A percentile compares a stretch with the other conserved stretches of the same genome.
phyloP scores from a whole-genome alignment of 2,329 filamentous ascomycete species.

The Apiospora malaysiana region DNA sequence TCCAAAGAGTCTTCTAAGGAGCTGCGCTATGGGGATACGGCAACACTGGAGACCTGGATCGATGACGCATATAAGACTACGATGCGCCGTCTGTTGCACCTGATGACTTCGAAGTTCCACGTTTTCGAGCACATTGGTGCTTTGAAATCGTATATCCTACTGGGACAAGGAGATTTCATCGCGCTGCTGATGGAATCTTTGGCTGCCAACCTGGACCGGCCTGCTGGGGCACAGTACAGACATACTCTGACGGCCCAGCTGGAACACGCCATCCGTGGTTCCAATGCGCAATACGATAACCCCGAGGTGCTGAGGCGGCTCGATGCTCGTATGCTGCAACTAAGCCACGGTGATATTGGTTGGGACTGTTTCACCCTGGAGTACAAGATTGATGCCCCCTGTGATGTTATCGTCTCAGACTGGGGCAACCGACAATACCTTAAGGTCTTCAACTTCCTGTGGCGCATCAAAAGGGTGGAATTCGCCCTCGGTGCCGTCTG shows the following conservation, averaged over 20 bases:
- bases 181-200: conserved; percentile 96
- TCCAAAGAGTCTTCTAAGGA: conserved; percentile 93
- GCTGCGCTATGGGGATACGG: conserved; percentile 89
- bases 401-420: conserved; percentile 95
- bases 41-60: conserved; percentile 88
- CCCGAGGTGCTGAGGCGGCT: conserved; percentile 89
- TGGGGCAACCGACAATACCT: conserved; percentile 96
- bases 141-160: conserved; percentile 90
- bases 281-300: conserved; percentile 94
- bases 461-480: conserved; percentile 97
- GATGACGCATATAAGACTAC: conserved; percentile 98
- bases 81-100: conserved; percentile 90
- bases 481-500: conserved; percentile 91
- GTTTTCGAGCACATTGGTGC: conserved; percentile 91
- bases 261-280: conserved; percentile 95
- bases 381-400: conserved; percentile 96
- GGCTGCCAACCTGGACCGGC: conserved; percentile 88
- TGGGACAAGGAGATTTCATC: conserved; percentile 97
- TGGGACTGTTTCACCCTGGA: conserved; percentile 99
- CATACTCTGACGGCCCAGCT: conserved; percentile 97
- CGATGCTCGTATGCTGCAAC: conserved; percentile 97
- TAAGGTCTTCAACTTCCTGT: conserved; percentile 98
- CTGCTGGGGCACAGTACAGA: conserved; percentile 94
- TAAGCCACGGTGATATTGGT: conserved; percentile 94
- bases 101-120: conserved; percentile 96